Evolutionary conservation across 768 basidiomycete species (phyloP).

Genomic region (Tulasnella sp.): DNA sequence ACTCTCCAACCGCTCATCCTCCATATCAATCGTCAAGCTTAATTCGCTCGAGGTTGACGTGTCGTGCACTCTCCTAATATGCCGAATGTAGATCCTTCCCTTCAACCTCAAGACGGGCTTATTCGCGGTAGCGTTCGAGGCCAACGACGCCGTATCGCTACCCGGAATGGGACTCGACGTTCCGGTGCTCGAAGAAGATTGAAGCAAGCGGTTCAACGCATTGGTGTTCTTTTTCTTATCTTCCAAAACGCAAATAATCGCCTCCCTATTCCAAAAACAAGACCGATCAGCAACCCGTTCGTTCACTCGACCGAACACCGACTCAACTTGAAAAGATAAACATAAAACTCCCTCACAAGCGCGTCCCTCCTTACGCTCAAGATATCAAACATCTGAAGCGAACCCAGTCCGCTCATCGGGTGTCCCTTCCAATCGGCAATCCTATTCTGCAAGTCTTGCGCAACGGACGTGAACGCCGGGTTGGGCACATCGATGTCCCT

Average conservation of each 20-base stretch:
- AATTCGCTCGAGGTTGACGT: constrained; percentile 64
- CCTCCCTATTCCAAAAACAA: constrained; percentile 42
- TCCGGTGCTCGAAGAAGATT: constrained; percentile 22
- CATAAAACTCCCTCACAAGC: constrained; percentile 86
- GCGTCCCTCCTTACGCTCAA: constrained; percentile 79
- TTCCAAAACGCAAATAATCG: constrained; percentile 95
- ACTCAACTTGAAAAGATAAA: constrained; percentile 72
- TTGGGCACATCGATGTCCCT: constrained; percentile 29
- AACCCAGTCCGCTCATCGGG: constrained; percentile 70
- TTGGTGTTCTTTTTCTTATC: constrained; percentile 59
- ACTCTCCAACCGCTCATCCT: constrained; percentile 83
- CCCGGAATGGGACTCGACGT: constrained; percentile 29
- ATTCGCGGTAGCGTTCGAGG: constrained; percentile 19
- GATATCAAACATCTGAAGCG: constrained; percentile 85
- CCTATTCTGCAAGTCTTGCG: constrained; percentile 77
- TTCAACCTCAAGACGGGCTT: constrained; percentile 81
- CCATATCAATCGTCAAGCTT: constrained; percentile 95
- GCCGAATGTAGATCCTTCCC: constrained; percentile 89
- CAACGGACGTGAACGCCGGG: constrained; percentile 70
- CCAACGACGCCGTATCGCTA: constrained; percentile 33
- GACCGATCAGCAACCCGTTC: not conserved
- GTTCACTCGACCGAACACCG: not conserved
- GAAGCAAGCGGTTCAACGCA: constrained; percentile 60
- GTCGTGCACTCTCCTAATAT: constrained; percentile 82
- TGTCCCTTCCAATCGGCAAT: constrained; percentile 97